Conservation (phyloP, 345 rosid species). For the Anacardium occidentale region DNA sequence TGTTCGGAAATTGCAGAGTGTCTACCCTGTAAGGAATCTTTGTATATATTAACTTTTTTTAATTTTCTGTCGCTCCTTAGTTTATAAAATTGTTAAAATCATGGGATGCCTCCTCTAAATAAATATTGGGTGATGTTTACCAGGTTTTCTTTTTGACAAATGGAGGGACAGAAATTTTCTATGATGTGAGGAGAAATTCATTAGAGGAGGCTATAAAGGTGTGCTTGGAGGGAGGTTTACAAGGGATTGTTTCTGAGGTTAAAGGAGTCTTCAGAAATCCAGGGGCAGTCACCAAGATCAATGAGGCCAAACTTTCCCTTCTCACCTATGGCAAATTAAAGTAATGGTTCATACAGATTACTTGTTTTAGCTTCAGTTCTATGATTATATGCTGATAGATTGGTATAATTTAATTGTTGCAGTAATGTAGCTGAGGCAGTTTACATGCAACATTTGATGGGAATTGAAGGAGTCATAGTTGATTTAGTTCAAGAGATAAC, state of each 20-base stretch:
- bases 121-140: not conserved
- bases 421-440: conserved; percentile 85
- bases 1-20: conserved; percentile 59
- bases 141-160: conserved; percentile 85
- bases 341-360: conserved; percentile 19
- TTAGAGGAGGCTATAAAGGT: conserved; percentile 80
- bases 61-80: too few species aligned
- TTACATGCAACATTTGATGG: conserved; percentile 91
- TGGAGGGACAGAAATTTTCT: conserved; percentile 55
- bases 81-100: too few species aligned
- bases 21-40: conserved; percentile 63
- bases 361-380: not conserved
- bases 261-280: conserved; percentile 81
- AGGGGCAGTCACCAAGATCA: conserved; percentile 62
- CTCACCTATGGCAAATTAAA: conserved; percentile 85
- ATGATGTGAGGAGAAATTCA: conserved; percentile 74
- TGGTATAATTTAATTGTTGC: conserved; percentile 9
- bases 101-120: too few species aligned
- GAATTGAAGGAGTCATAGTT: conserved; percentile 83
- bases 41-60: not conserved
- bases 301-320: conserved; percentile 77
- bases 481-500: conserved; percentile 81
- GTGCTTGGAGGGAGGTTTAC: conserved; percentile 70
- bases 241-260: conserved; percentile 84
- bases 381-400: not conserved